phyloP scores from a whole-genome alignment of 148 eudicot genomes.

The Suaeda aralocaspica region DNA sequence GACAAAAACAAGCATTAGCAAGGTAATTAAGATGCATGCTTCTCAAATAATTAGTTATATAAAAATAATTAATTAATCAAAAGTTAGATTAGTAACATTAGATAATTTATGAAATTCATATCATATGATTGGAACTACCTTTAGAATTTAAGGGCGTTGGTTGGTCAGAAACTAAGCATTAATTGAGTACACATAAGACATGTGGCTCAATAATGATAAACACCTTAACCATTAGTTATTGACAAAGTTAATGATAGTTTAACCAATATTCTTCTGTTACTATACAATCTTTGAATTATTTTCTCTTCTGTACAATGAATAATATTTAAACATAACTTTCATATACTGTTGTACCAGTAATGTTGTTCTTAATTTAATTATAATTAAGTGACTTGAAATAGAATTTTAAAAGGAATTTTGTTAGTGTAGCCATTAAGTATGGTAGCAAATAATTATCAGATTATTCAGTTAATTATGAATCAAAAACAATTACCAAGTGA shows the following conservation, averaged over 20 bases:
- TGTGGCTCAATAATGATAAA: slow-evolving; percentile 29
- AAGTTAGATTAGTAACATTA: not conserved
- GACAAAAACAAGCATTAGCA: not conserved
- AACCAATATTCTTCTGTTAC: too few relatives aligned
- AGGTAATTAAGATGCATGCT: not conserved
- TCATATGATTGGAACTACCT: not conserved
- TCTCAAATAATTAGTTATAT: too few relatives aligned
- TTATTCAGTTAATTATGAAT: too few relatives aligned
- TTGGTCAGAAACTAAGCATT: slow-evolving; percentile 29
- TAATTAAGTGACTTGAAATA: too few relatives aligned
- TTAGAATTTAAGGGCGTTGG: slow-evolving; percentile 19
- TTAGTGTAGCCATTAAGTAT: too few relatives aligned
- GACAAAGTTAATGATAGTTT: not conserved
- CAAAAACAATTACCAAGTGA: too few relatives aligned
- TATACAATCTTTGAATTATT: not conserved
- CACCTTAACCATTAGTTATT: slow-evolving; percentile 24
- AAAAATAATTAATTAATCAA: too few relatives aligned
- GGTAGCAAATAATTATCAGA: too few relatives aligned
- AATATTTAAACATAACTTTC: too few relatives aligned
- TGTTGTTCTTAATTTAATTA: too few relatives aligned
- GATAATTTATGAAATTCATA: slow-evolving; percentile 6
- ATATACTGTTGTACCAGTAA: too few relatives aligned
- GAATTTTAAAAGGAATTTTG: too few relatives aligned
- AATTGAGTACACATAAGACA: slow-evolving; percentile 26
- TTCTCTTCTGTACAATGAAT: not conserved